Evolutionary conservation across 108 stramenopile species (phyloP), one percentile per base, ranked within the genome.

Genomic region (Fragilariopsis cylindrus): DNA sequence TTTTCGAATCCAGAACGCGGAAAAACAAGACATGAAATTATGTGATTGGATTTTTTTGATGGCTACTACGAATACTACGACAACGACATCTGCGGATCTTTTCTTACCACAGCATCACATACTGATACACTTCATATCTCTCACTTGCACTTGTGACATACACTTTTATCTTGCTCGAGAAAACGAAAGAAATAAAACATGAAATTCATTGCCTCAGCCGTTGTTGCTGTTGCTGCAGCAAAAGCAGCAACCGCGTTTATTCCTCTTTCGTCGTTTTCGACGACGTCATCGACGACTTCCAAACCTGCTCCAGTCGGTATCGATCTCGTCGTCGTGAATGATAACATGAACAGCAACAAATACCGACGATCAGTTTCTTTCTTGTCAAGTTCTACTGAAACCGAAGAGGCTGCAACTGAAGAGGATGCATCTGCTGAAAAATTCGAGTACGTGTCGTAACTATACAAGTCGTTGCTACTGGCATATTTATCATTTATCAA

Each of bases 171-270:
- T 30, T 30, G 30, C 30, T 30, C 1, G 30, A 30, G 30, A 30
- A 30, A 30, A 30, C 30, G 30, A 30, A 30, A 30, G 30, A 30
- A 30, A 30, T 1, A 30, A 45, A 81, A 66, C 58, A 89, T 87
- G 85, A 89, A 89, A 75, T 81, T 89, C 84, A 76, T 77, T 16
- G 48, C 81, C 30, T 83, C 85, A 42, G 81, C 83, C 63, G 60
- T 83, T 72, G 21, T 82, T 19, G 60, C 83, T 11, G 68, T 86
- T 57, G 72, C 81, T 41, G 70, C 79, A 11, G 39, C 74, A 30
- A 70, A 77, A 11, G 76, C 62, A 54, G 49, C 70, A 66, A 44
- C 81, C 9, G 57, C 82, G 12, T 55, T 41, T 52, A 30, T 69
- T 60, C 76, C 58, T 42, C 72, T 72, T 41, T 70, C 50, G 65